Evolutionary conservation across 1,284 basidiomycete species (phyloP).

Genomic region (Leccinum fuscescens): DNA sequence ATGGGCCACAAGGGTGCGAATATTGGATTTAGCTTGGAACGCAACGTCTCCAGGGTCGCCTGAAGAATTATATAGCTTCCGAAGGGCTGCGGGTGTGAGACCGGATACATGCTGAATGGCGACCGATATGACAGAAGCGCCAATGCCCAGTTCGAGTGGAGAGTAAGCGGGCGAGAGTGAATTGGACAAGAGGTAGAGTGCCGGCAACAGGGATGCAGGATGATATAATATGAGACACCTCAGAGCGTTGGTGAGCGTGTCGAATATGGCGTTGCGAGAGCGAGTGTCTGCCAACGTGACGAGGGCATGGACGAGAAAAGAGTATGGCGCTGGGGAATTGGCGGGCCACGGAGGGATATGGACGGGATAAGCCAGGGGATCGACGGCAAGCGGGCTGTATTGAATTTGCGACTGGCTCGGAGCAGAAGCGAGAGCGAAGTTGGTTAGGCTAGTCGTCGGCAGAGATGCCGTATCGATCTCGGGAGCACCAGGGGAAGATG

Average conservation of each 20-base stretch:
- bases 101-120: slow-evolving; percentile 85
- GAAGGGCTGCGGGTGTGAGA: slow-evolving; percentile 64
- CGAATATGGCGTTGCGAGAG: slow-evolving; percentile 79
- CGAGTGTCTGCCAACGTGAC: slow-evolving; percentile 72
- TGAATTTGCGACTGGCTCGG: background rate
- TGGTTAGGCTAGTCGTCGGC: slow-evolving; percentile 4
- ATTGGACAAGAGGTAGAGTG: slow-evolving; percentile 91
- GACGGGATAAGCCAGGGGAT: slow-evolving; percentile 45
- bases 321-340: slow-evolving; percentile 63
- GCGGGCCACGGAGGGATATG: slow-evolving; percentile 38
- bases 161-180: slow-evolving; percentile 79
- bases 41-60: slow-evolving; percentile 86
- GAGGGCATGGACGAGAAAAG: slow-evolving; percentile 78
- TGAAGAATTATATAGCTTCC: slow-evolving; percentile 58
- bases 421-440: slow-evolving; percentile 6
- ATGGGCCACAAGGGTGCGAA: slow-evolving; percentile 76
- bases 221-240: slow-evolving; percentile 70
- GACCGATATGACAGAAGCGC: slow-evolving; percentile 73
- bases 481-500: slow-evolving; percentile 11
- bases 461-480: slow-evolving; percentile 9
- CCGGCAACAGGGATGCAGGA: slow-evolving; percentile 67
- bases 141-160: slow-evolving; percentile 74
- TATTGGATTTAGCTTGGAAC: slow-evolving; percentile 76
- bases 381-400: slow-evolving; percentile 42
- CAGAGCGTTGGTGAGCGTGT: slow-evolving; percentile 79